phyloP scores from a whole-genome alignment of 2,329 filamentous ascomycete species.

The Colletotrichum somersetense region DNA sequence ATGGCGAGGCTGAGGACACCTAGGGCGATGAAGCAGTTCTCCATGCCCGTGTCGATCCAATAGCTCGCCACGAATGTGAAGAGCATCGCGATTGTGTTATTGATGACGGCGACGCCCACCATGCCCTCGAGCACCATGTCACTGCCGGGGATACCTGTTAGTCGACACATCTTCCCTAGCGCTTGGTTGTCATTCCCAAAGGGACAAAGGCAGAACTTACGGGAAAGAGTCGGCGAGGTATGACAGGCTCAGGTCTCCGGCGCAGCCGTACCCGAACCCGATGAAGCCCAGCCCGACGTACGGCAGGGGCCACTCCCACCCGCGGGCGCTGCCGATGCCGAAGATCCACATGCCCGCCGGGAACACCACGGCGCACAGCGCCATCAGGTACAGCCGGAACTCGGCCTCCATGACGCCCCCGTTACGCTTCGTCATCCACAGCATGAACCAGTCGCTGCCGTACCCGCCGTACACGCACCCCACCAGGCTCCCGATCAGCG shows the following conservation, averaged over 20 bases:
- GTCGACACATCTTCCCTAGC: background rate
- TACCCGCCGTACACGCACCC: conserved; percentile 70
- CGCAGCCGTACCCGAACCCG: conserved; percentile 70
- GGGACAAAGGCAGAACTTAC: background rate
- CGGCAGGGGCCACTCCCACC: conserved; percentile 65
- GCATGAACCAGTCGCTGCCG: conserved; percentile 67
- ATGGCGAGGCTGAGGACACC: conserved; percentile 64
- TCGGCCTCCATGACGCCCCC: conserved; percentile 68
- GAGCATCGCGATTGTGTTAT: conserved; percentile 66
- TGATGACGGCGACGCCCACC: conserved; percentile 69
- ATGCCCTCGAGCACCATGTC: conserved; percentile 70
- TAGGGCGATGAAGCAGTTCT: conserved; percentile 64
- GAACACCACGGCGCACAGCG: conserved; percentile 62
- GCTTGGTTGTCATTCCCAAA: background rate
- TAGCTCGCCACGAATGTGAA: conserved; percentile 65
- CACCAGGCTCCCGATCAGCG: conserved; percentile 65
- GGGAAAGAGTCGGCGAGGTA: conserved; percentile 69
- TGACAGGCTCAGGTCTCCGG: conserved; percentile 67
- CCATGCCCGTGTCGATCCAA: conserved; percentile 62
- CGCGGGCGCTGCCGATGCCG: conserved; percentile 63
- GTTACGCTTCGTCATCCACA: conserved; percentile 66
- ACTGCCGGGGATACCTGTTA: background rate
- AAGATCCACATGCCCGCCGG: conserved; percentile 66
- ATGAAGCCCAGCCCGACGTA: conserved; percentile 70
- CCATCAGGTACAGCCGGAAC: conserved; percentile 65